A percentile compares a stretch with the other conserved stretches of the same genome.
These are phyloP conservation scores for Violaceomyces palustris DNA, from an alignment of 1,284 basidiomycete species.

Conservation along the genomic window DNA sequence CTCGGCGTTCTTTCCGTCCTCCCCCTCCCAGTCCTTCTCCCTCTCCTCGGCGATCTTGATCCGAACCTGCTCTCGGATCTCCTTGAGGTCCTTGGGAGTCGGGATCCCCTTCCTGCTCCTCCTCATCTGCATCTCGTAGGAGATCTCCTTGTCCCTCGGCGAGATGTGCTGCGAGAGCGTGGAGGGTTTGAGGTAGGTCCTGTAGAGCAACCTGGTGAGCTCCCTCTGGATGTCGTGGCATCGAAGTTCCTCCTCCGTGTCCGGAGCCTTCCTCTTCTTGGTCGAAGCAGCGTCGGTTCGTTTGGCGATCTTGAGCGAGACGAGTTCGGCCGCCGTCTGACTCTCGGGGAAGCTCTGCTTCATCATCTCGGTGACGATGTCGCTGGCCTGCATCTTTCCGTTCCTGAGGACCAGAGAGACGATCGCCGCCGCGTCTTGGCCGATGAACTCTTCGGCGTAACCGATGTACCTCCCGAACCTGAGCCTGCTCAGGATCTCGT, in stretches of 20 bases:
- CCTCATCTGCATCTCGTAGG: conserved; percentile 37
- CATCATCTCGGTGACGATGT: conserved; percentile 64
- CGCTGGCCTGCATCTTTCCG: conserved; percentile 74
- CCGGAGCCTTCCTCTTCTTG: conserved; percentile 15
- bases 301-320: too few relatives aligned
- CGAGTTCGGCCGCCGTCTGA: conserved; percentile 40
- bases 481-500: conserved; percentile 49
- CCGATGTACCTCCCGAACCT: conserved; percentile 62
- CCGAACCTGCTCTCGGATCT: conserved; percentile 43
- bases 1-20: background rate
- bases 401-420: conserved; percentile 64
- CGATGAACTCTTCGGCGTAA: conserved; percentile 70
- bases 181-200: conserved; percentile 41
- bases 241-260: conserved; percentile 3
- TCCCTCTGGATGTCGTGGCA: conserved; percentile 6
- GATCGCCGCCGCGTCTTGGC: conserved; percentile 57
- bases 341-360: too few relatives aligned
- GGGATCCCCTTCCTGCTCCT: conserved; percentile 49
- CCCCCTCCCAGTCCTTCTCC: conserved; percentile 40
- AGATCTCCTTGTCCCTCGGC: conserved; percentile 46
- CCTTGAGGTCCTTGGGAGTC: conserved; percentile 52
- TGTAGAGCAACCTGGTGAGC: conserved; percentile 27
- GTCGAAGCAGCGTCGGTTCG: background rate
- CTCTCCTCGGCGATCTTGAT: conserved; percentile 51
- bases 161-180: conserved; percentile 52